Percentiles rank a stretch among this genome's conserved stretches.
These are phyloP conservation scores for Fulvia fulva DNA, from an alignment of 2,329 filamentous ascomycete species.

Conservation along the genomic window DNA sequence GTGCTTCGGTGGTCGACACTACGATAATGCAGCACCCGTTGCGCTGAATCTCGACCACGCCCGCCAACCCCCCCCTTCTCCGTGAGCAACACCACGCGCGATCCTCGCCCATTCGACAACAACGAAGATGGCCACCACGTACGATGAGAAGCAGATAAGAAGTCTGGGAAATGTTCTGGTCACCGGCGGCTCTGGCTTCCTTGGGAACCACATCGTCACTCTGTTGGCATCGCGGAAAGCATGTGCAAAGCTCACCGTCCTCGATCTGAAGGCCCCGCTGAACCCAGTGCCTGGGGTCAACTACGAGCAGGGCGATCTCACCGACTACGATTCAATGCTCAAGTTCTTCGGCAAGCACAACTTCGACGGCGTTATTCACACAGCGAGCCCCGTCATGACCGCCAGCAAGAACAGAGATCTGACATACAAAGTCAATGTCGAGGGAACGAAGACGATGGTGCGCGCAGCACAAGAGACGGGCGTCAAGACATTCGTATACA, in stretches of 20 bases:
- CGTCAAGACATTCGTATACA: conserved; percentile 53
- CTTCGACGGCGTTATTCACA: conserved; percentile 49
- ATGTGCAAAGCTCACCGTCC: conserved; percentile 43
- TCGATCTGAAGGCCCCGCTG: conserved; percentile 44
- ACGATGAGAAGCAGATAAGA: conserved; percentile 17
- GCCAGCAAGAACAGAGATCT: conserved; percentile 36
- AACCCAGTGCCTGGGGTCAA: conserved; percentile 42
- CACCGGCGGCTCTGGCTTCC: conserved; percentile 50
- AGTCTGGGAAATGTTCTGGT: conserved; percentile 47
- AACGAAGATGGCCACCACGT: conserved; percentile 6
- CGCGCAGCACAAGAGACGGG: conserved; percentile 45
- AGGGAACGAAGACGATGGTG: conserved; percentile 48
- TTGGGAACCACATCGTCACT: conserved; percentile 50
- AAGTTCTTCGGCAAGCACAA: conserved; percentile 41
- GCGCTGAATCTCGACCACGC: neutral
- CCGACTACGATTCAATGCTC: conserved; percentile 41
- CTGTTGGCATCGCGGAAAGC: conserved; percentile 42
- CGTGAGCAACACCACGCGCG: neutral
- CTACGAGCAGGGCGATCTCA: conserved; percentile 51
- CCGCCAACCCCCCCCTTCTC: neutral
- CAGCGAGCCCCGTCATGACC: conserved; percentile 44
- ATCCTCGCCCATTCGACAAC: neutral
- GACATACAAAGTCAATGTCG: conserved; percentile 50
- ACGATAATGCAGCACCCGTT: neutral
- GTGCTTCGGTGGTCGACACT: neutral